Evolutionary conservation across 176 grass and related monocot genomes (phyloP).

Genomic region (Rhipidocladum racemiflorum): DNA sequence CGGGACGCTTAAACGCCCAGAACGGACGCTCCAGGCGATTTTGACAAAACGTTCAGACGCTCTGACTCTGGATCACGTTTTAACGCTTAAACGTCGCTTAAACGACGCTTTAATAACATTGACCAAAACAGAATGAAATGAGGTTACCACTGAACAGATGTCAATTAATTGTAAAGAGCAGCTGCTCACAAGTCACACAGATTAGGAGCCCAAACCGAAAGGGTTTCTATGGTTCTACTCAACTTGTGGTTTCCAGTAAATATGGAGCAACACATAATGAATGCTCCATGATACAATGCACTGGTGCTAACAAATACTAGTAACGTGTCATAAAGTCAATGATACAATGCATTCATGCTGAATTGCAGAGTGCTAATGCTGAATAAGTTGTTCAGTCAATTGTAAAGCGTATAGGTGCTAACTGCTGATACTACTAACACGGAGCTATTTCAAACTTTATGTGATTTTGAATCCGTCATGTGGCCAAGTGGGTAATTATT

Average conservation of each 20-base stretch:
- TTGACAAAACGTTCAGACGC: no score
- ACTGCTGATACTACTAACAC: neutral
- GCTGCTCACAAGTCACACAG: neutral
- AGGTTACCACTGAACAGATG: slow-evolving; percentile 2
- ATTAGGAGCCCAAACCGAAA: neutral
- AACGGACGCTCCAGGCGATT: no score
- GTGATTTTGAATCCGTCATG: neutral
- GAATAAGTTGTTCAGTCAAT: neutral
- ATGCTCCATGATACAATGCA: neutral
- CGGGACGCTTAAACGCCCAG: no score
- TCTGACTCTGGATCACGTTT: no score
- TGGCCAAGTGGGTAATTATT: neutral
- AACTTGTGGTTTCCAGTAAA: neutral
- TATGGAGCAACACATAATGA: neutral
- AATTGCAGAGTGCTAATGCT: neutral
- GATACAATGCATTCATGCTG: neutral
- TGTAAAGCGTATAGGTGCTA: neutral
- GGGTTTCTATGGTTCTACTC: neutral
- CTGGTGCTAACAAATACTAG: slow-evolving; percentile 10
- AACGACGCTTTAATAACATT: no score
- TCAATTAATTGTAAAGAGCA: slow-evolving; percentile 2
- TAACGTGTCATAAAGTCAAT: slow-evolving; percentile 3
- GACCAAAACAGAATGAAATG: slow-evolving; percentile 21
- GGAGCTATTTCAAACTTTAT: neutral
- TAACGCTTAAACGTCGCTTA: no score